Evolutionary conservation across 225 moss, liverwort and hornwort species (phyloP), one percentile per base, ranked within the genome.

Genomic region (Marchantia paleacea): DNA sequence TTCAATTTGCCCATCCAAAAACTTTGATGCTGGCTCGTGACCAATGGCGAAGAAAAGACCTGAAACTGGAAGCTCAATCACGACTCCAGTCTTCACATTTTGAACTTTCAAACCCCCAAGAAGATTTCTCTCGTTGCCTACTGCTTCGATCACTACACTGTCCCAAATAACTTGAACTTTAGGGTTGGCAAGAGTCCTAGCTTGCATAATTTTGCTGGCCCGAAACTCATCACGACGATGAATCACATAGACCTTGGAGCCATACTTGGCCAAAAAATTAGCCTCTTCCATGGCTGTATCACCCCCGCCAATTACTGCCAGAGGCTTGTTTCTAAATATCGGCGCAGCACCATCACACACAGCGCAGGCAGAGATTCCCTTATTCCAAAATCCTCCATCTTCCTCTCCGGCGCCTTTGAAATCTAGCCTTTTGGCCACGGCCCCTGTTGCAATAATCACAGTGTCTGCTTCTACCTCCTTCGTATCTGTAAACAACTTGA

Each of bases 231-330:
- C 87, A 68, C 97, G 82, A 71, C 97, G 84, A 11, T 99, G 97
- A 73, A 99, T 95, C 66, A 99, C 10, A 22, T 89, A 95, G 20
- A 99, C 93, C 62, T 90, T 93, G 18, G 97, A 91, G 26, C 83
- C 97, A 72, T 92, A 99, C 75, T 92, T 99, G 25, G 97, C 93
- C 88, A 99, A 74, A 72, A 99, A 99, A 54, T 89, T 94, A 12
- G 95, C 91, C 86, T 95, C 95, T 84, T 99, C 97, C 97, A 99
- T 99, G 10, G 97, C 97, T n/a, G 97, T 91, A 22, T 99, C 97
- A 0, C 97, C 97, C 16, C 97, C 97, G 0, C 97, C 97, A 3
- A 99, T 94, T 52, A 99, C 97, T 39, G 95, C 97, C 64, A 99
- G 64, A 60, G 92, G 79, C 85, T 95, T 95, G 63, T 92, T 95